Evolutionary conservation across 768 basidiomycete species (phyloP).

Genomic region (Mrakia blollopis): DNA sequence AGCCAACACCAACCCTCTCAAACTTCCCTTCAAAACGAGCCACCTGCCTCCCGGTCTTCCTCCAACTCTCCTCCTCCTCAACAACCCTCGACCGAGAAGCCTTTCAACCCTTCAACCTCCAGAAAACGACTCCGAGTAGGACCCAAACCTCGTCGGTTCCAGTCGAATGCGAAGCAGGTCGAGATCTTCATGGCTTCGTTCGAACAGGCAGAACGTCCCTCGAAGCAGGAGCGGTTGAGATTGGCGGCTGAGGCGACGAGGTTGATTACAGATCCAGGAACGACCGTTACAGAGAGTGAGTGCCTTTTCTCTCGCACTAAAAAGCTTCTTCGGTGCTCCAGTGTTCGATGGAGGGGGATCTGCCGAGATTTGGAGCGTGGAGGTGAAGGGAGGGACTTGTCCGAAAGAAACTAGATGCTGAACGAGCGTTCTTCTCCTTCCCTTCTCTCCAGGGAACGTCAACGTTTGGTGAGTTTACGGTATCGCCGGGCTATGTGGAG

Average conservation of each 20-base stretch:
- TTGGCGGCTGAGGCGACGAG: conserved; percentile 3
- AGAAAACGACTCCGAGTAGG: background rate
- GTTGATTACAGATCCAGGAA: background rate
- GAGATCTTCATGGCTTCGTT: background rate
- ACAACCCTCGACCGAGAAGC: background rate
- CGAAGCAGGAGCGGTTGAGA: background rate
- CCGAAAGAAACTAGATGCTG: no score
- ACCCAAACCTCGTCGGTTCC: conserved; percentile 4
- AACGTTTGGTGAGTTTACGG: background rate
- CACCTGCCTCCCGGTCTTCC: background rate
- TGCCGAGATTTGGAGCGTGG: background rate
- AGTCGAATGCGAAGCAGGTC: conserved; percentile 13
- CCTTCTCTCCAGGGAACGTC: background rate
- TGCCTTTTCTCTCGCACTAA: background rate
- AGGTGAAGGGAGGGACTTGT: background rate
- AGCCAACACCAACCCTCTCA: background rate
- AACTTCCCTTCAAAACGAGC: background rate
- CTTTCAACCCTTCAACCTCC: conserved; percentile 7
- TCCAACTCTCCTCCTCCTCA: background rate
- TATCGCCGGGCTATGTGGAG: no score
- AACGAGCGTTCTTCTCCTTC: no score
- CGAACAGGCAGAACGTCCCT: background rate
- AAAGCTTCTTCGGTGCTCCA: background rate
- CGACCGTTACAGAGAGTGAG: background rate
- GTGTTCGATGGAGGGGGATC: background rate